phyloP scores from a whole-genome alignment of 1,284 basidiomycete genomes.

The Coniferiporia weirii region DNA sequence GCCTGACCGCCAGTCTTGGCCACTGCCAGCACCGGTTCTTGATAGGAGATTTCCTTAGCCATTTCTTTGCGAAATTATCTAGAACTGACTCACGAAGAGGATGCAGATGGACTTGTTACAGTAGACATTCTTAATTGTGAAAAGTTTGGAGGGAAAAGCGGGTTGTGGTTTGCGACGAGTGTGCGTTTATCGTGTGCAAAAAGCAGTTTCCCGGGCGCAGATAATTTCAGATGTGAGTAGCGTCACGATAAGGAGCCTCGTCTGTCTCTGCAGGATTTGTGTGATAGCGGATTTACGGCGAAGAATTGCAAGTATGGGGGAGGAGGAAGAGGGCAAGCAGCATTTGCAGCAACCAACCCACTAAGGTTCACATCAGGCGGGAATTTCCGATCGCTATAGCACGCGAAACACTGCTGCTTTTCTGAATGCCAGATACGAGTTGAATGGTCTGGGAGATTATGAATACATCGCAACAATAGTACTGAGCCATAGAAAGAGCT shows the following conservation, averaged over 20 bases:
- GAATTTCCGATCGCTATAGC: not conserved
- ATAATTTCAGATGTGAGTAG: not conserved
- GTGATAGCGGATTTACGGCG: not conserved
- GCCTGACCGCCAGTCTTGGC: conserved; percentile 61
- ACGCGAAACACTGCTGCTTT: not conserved
- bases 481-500: not conserved
- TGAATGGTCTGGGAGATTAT: not conserved
- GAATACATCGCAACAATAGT: not conserved
- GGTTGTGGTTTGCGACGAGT: not conserved
- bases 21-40: conserved; percentile 20
- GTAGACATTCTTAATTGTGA: conserved; percentile 7
- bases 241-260: not conserved
- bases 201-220: not conserved
- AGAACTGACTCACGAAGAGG: conserved; percentile 13
- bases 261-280: not conserved
- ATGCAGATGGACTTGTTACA: conserved; percentile 17
- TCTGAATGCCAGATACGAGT: not conserved
- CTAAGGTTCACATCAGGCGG: not conserved
- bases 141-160: not conserved
- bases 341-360: not conserved
- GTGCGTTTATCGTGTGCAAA: not conserved
- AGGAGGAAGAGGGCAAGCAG: not conserved
- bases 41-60: not conserved
- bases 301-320: not conserved
- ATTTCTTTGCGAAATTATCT: not conserved